phyloP scores from a whole-genome alignment of 2,329 filamentous ascomycete genomes.

The Metarhizium album region DNA sequence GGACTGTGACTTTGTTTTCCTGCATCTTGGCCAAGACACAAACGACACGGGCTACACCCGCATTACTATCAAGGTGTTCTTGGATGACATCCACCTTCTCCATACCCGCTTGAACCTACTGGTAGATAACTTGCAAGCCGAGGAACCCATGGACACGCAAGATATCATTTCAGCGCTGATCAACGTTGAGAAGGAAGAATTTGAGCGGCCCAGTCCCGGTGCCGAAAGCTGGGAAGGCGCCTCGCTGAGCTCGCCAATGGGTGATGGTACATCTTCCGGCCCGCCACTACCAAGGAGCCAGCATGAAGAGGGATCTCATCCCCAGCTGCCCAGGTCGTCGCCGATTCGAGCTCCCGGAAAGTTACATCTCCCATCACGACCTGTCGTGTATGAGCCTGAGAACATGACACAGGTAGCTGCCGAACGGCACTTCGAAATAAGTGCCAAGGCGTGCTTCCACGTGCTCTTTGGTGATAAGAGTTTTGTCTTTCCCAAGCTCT shows the following conservation, averaged over 20 bases:
- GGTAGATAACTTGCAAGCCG: conserved; percentile 66
- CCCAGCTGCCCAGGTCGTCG: conserved; percentile 22
- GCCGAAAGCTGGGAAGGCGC: conserved; percentile 89
- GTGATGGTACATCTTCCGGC: conserved; percentile 35
- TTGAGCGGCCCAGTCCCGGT: conserved; percentile 53
- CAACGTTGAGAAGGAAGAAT: conserved; percentile 58
- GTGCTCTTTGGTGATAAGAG: conserved; percentile 95
- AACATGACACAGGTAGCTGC: conserved; percentile 67
- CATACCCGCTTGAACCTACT: conserved; percentile 78
- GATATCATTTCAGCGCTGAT: conserved; percentile 62
- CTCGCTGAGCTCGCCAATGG: conserved; percentile 49
- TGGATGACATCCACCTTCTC: conserved; percentile 75
- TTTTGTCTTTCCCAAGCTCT: conserved; percentile 83
- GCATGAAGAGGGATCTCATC: conserved; percentile 24
- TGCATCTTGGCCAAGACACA: conserved; percentile 59
- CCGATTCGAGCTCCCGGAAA: conserved; percentile 47
- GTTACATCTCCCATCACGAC: conserved; percentile 70
- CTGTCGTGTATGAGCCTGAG: conserved; percentile 74
- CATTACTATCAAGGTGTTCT: conserved; percentile 83
- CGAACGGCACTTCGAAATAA: conserved; percentile 79
- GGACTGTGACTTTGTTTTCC: conserved; percentile 85
- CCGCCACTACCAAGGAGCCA: conserved; percentile 21
- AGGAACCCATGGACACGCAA: conserved; percentile 57
- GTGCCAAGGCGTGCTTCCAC: conserved; percentile 89
- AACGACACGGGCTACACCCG: conserved; percentile 56